phyloP scores from a whole-genome alignment of 352 stramenopile species.

The Phytophthora fragariaefolia region DNA sequence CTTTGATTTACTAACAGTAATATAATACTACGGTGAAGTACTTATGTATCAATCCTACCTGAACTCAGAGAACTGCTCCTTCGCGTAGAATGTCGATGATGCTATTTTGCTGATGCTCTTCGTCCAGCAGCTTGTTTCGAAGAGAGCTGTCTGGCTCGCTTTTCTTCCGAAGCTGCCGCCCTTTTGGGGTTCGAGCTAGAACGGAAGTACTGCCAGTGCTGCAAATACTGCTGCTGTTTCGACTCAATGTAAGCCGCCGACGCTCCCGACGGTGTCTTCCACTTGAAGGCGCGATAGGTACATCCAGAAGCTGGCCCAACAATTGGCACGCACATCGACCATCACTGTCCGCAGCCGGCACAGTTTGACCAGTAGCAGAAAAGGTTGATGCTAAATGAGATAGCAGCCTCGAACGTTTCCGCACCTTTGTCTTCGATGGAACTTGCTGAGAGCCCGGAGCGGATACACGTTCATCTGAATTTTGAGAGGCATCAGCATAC shows the following conservation, averaged over 20 bases:
- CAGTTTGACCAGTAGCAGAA: conserved; percentile 8
- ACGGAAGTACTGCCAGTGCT: conserved; percentile 15
- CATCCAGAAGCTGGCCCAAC: conserved; percentile 15
- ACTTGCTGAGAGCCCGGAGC: conserved; percentile 8
- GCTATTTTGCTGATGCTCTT: conserved; percentile 6
- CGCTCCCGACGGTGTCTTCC: conserved; percentile 9
- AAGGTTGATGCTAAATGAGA: conserved; percentile 27
- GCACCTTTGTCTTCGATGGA: conserved; percentile 18
- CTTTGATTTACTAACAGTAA: conserved; percentile 12
- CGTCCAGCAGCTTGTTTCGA: conserved; percentile 23
- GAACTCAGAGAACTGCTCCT: conserved; percentile 5
- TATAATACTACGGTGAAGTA: too few relatives aligned
- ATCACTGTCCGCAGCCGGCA: conserved; percentile 2
- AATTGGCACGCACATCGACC: conserved; percentile 17
- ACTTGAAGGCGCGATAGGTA: conserved; percentile 11
- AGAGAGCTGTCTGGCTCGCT: conserved; percentile 9
- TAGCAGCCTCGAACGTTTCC: conserved; percentile 20
- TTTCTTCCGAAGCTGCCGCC: conserved; percentile 20
- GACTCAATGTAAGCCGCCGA: conserved; percentile 3
- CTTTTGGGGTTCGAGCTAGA: conserved; percentile 11
- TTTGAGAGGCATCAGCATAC: conserved; percentile 10
- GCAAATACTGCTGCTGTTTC: conserved; percentile 20
- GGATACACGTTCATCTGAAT: not conserved
- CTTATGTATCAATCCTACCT: too few relatives aligned
- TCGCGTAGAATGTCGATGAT: conserved; percentile 12